Evolutionary conservation across 345 rosid genomes (phyloP), one percentile per base, ranked within the genome.

Genomic region (Ceriops zippeliana): DNA sequence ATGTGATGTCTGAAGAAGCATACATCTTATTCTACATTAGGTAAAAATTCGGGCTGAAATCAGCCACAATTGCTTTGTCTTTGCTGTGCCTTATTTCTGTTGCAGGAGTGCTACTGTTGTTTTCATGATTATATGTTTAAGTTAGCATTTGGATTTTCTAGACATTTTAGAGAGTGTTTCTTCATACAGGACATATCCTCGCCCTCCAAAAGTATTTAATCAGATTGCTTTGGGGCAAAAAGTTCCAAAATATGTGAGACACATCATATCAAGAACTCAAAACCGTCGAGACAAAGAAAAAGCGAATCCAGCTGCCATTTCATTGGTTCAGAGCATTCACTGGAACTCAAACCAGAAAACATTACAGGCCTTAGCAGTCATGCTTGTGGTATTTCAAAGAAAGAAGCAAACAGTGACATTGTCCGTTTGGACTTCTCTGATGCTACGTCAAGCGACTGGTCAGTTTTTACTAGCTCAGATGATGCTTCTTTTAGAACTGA

Each of bases 1-100:
- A 89, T 76, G 97, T 91, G 78, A 91, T 91, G 97, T 91, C 92
- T 11, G 97, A 91, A 81, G 97, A 90, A 73, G 97, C 95, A 63
- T 91, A 91, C 72, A 91, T 91, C 69, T 79, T 91, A 79, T 91
- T 91, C 78, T 91, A 91, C 83, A 89, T 65, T 79, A 89, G 97
- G 97, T 89, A 84, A 72, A 63, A 35, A 65, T 35, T 7, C 5
- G 22, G 53, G 26, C 26, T 58, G 24, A n/a, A 58, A 42, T 47
- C 13, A 15, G 27, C 24, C 30, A 28, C 22, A 8, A 11, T 61
- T 21, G 22, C 49, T 59, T 47, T 7, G 3, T 58, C 64, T 46
- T 47, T 19, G 16, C 22, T 26, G 24, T 19, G 4, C 17, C 31
- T 16, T 6, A 27, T 5, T 24, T 56, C 16, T 27, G 17, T 31